Evolutionary conservation across 163 green algal genomes (phyloP).

Genomic region (Scenedesmus sp.): DNA sequence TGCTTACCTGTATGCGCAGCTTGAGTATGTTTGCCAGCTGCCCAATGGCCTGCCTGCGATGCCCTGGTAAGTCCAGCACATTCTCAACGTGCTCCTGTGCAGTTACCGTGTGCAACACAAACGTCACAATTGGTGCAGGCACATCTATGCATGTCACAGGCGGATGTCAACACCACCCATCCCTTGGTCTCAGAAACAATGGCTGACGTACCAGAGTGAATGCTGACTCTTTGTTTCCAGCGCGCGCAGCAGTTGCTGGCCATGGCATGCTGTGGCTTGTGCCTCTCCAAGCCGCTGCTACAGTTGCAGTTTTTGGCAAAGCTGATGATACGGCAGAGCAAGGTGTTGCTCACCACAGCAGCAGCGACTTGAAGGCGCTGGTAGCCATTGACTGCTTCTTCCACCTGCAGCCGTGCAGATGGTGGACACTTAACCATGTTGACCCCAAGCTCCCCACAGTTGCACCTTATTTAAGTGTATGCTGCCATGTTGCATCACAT

Average conservation of each 20-base stretch:
- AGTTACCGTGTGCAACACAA: neutral
- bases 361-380: conserved; percentile 70
- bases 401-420: conserved; percentile 59
- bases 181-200: too few species aligned
- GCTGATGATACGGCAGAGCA: neutral
- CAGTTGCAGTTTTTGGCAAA: neutral
- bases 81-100: conserved; percentile 73
- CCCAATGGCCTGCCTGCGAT: conserved; percentile 60
- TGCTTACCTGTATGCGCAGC: conserved; percentile 63
- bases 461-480: neutral
- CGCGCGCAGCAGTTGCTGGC: too few species aligned
- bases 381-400: conserved; percentile 68
- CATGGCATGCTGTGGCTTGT: too few species aligned
- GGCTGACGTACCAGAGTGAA: neutral
- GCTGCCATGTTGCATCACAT: neutral
- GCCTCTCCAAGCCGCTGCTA: neutral
- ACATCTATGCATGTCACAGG: neutral
- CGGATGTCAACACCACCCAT: too few species aligned
- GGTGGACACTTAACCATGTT: neutral
- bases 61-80: conserved; percentile 60
- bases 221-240: neutral
- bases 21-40: conserved; percentile 67
- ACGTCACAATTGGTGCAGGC: neutral
- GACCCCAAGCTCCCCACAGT: neutral
- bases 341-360: conserved; percentile 54